These are phyloP conservation scores for Amylocystis lapponica DNA, from an alignment of 768 basidiomycete genomes.

Conservation along the genomic window DNA sequence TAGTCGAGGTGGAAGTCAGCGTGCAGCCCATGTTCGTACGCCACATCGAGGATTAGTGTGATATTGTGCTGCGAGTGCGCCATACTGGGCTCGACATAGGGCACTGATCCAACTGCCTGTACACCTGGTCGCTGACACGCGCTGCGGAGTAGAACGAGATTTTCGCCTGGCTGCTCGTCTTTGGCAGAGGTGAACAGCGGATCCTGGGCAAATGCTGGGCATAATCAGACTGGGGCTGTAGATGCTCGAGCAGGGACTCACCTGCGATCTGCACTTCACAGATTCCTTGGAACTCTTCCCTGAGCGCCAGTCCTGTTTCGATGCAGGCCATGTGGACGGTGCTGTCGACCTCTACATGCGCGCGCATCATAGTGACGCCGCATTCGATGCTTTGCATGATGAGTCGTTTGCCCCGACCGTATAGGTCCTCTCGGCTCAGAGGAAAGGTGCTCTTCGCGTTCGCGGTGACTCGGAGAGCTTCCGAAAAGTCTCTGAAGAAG, in stretches of 20 bases:
- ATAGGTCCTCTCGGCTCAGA: conserved; percentile 38
- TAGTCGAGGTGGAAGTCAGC: conserved; percentile 68
- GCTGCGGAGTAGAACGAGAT: conserved; percentile 38
- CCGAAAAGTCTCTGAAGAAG: conserved; percentile 42
- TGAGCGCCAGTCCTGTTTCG: conserved; percentile 43
- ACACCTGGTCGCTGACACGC: conserved; percentile 38
- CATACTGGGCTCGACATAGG: conserved; percentile 52
- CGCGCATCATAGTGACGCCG: conserved; percentile 62
- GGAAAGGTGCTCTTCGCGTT: conserved; percentile 46
- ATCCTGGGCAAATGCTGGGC: conserved; percentile 57
- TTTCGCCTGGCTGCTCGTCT: conserved; percentile 34
- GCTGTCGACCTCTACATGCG: conserved; percentile 62
- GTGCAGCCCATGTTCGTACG: conserved; percentile 33
- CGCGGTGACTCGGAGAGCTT: conserved; percentile 49
- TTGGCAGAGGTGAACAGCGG: conserved; percentile 38
- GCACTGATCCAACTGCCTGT: conserved; percentile 56
- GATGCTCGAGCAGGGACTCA: conserved; percentile 16
- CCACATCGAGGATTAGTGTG: conserved; percentile 43
- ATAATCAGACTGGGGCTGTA: too few relatives aligned
- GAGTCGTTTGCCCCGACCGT: conserved; percentile 45
- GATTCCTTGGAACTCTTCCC: conserved; percentile 35
- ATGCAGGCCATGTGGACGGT: conserved; percentile 50
- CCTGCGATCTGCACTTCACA: conserved; percentile 59
- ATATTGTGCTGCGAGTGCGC: conserved; percentile 49
- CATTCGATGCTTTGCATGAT: conserved; percentile 52